Evolutionary conservation across 257 asterid species (phyloP).

Genomic region (Solanum neorickii): DNA sequence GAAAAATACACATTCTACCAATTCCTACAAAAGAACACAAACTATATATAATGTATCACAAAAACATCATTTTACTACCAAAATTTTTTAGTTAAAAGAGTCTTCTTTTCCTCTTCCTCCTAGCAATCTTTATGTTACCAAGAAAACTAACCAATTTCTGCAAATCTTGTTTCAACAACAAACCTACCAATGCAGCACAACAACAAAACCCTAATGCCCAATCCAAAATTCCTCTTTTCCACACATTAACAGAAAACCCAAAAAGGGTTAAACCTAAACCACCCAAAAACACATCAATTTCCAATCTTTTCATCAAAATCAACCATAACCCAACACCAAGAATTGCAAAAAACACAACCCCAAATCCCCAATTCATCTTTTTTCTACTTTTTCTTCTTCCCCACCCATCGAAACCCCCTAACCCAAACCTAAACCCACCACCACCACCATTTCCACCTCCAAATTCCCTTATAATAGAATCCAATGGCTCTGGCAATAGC

Average conservation of each 20-base stretch:
- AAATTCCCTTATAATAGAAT: slow-evolving; percentile 36
- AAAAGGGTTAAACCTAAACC: slow-evolving; percentile 37
- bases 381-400: slow-evolving; percentile 18
- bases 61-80: neutral
- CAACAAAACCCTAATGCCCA: slow-evolving; percentile 67
- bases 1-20: neutral
- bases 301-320: slow-evolving; percentile 28
- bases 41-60: neutral
- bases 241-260: slow-evolving; percentile 47
- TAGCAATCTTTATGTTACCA: slow-evolving; percentile 4
- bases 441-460: slow-evolving; percentile 42
- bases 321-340: slow-evolving; percentile 34
- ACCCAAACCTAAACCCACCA: slow-evolving; percentile 32
- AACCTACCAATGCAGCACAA: slow-evolving; percentile 45
- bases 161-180: slow-evolving; percentile 33
- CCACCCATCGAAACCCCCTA: slow-evolving; percentile 49
- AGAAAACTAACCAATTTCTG: slow-evolving; percentile 9
- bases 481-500: slow-evolving; percentile 64
- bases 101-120: neutral
- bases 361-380: slow-evolving; percentile 19
- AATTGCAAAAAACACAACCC: slow-evolving; percentile 24
- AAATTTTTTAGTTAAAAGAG: neutral
- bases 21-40: neutral
- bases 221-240: slow-evolving; percentile 44
- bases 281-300: slow-evolving; percentile 19